phyloP scores from a whole-genome alignment of 1,284 basidiomycete genomes.

The Dichomitus squalens region DNA sequence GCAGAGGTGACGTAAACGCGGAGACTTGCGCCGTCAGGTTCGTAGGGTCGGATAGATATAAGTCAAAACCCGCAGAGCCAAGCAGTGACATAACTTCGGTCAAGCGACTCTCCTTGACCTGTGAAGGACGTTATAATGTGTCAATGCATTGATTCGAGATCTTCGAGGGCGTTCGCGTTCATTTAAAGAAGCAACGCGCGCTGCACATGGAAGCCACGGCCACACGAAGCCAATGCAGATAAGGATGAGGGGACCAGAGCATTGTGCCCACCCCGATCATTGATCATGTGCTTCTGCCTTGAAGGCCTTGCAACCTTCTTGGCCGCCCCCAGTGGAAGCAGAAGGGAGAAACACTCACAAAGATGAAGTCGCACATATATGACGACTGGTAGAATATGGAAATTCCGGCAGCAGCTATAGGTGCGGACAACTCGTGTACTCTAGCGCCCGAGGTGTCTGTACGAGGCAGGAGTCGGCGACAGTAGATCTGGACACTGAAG shows the following conservation, averaged over 20 bases:
- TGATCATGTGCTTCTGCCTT: neutral
- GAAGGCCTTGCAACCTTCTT: neutral
- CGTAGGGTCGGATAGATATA: conserved; percentile 61
- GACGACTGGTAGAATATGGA: conserved; percentile 86
- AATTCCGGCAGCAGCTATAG: conserved; percentile 77
- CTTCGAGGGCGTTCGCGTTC: neutral
- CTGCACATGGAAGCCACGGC: neutral
- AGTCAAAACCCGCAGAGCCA: conserved; percentile 61
- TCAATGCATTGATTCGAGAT: neutral
- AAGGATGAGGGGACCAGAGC: neutral
- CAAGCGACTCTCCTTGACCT: conserved; percentile 70
- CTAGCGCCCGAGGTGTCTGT: conserved; percentile 72
- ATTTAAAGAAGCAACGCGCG: neutral
- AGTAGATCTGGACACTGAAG: neutral
- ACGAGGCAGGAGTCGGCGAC: neutral
- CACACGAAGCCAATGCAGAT: neutral
- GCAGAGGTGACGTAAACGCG: conserved; percentile 36
- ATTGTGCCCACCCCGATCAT: neutral
- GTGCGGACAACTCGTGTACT: conserved; percentile 77
- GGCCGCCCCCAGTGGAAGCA: neutral
- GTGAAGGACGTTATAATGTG: conserved; percentile 4
- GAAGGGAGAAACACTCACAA: conserved; percentile 49
- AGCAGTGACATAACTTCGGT: conserved; percentile 64
- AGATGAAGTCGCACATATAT: conserved; percentile 84
- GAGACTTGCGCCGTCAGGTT: conserved; percentile 40